Evolutionary conservation across 2,329 filamentous ascomycete genomes (phyloP), one percentile per base, ranked within the genome.

Genomic region (Whalleya microplaca): DNA sequence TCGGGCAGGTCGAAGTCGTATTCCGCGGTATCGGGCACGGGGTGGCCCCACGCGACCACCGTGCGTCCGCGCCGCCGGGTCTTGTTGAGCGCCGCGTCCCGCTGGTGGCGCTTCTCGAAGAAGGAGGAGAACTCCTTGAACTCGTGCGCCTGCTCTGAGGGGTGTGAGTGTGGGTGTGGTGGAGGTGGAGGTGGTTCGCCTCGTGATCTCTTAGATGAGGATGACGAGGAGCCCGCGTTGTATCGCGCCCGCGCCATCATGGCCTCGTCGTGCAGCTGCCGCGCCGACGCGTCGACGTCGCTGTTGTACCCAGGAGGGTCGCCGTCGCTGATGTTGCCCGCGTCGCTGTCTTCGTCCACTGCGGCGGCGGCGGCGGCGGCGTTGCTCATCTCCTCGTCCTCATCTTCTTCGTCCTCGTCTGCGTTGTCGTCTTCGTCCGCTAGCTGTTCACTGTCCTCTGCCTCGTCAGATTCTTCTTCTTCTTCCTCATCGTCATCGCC

Each of bases 41-140:
- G 83, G 21, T 88, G 84, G 0, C 94, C 94, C 82, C 95, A 98
- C 2, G 93, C 94, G 46, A 89, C 79, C 16, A 87, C 80, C 49
- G 83, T 90, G 48, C 91, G 82, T 43, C 86, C 85, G 48, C 86
- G 84, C 50, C 90, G 85, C 32, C 92, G 83, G 47, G 85, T 80
- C 64, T 85, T 86, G 59, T 85, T 88, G n/a, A 96, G 74, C 9
- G 93, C 92, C 6, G 87, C 85, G 20, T 92, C 90, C 21, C 94
- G 88, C 58, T 94, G 82, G 68, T 96, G 87, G 21, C 83, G 86
- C 74, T 95, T 92, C 18, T 82, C 73, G 71, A 92, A 98, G 76
- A 97, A 97, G 0, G 91, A 96, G n/a, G 80, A 89, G 69, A 97
- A 92, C 40, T 90, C 88, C 55, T 80, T 83, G 2, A 73, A 73